phyloP scores from a whole-genome alignment of 169 alveolate species.

The Eimeria acervulina region DNA sequence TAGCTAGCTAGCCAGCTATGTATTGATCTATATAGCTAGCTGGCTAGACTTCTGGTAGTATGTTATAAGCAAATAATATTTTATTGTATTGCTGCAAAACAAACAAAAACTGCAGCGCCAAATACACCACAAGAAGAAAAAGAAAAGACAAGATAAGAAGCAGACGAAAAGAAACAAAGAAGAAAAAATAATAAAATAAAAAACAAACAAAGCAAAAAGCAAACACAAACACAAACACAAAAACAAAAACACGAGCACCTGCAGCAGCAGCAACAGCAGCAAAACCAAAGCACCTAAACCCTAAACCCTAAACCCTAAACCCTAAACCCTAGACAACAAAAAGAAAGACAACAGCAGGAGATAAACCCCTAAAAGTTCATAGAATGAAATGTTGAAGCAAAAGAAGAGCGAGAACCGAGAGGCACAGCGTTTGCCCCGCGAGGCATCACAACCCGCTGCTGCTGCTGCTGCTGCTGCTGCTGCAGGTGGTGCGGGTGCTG shows the following conservation, averaged over 20 bases:
- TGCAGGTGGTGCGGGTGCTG: background rate
- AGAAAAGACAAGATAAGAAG: background rate
- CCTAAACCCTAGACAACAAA: background rate
- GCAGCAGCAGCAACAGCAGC: background rate
- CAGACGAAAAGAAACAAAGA: background rate
- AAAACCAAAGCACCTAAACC: background rate
- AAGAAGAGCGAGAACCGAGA: background rate
- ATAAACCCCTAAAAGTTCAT: background rate
- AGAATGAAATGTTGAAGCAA: too few species aligned
- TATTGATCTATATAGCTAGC: too few species aligned
- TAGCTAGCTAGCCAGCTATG: too few species aligned
- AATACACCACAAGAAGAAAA: background rate
- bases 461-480: constrained; percentile 9
- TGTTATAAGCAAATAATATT: too few species aligned
- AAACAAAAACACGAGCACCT: background rate
- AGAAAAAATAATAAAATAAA: too few species aligned
- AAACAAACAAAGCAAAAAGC: background rate
- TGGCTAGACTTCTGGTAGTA: too few species aligned
- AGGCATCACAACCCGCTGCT: background rate
- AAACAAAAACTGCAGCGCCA: background rate
- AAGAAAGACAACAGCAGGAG: background rate
- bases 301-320: constrained; percentile 52
- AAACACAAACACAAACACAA: background rate
- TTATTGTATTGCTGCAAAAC: background rate
- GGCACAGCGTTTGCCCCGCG: background rate